Base-by-base conservation (phyloP, 2,329 filamentous ascomycete genomes). In the Zelopaecilomyces penicillatus region DNA sequence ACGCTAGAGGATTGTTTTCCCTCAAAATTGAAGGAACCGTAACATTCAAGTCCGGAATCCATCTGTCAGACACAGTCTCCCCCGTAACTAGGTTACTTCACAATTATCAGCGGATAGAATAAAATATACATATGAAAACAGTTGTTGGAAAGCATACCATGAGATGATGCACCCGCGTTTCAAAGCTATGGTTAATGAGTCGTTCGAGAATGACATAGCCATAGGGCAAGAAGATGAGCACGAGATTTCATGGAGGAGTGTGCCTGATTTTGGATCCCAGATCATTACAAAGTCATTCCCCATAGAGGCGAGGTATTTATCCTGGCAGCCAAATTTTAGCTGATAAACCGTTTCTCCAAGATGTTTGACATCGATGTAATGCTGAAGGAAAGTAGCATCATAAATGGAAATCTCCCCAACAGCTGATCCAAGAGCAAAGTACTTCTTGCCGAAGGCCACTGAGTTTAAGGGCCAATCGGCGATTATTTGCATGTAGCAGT, bases 351-450 rank as follows among this genome's bases (percentile, higher is more conserved):
- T 19, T 30, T 40, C 8, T 29, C 29, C 39, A 4, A 32, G 30
- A 36, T 1, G 37, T n/a, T 30, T 43, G 34, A 5, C 35, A 38
- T 36, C 44, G 32, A 6, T 39, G 31, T 3, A 30, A 33, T n/a
- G 41, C 30, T 46, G 34, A 19, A 39, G 10, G 33, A 36, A 36
- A 5, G 33, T 28, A 6, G 39, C 37, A n/a, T 42, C 39, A 28
- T 41, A 45, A 4, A 45, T 28, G 6, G 33, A 29, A 35, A 45
- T 42, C 10, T 45, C 26, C 5, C 33, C 39, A 27, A 37, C 19
- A 30, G 5, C 10, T 30, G 30, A 19, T n/a, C 39, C 43, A n/a
- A 45, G 10, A n/a, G 43, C 43, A 10, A 45, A 42, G 8, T 41
- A 28, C 6, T 10, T 29, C 28, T 45, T 39, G n/a, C 43, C 43